Conservation (phyloP, 2,329 filamentous ascomycete species). For the Neonectria hederae region DNA sequence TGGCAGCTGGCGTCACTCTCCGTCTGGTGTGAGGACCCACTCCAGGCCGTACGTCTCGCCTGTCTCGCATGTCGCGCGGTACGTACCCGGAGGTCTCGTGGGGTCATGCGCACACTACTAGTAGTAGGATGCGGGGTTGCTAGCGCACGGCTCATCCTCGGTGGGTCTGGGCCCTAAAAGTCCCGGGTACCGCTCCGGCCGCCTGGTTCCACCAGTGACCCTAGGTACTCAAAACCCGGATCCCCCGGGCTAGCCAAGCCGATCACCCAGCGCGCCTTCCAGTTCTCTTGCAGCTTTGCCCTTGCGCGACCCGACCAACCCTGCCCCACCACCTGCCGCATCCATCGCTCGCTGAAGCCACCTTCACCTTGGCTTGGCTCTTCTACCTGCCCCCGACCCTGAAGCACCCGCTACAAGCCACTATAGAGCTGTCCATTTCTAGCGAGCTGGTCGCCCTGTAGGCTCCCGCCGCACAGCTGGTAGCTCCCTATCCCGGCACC, state of each 20-base stretch:
- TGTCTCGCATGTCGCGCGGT: slow-evolving; percentile 22
- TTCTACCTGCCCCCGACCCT: slow-evolving; percentile 1
- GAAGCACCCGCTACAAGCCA: slow-evolving; percentile 14
- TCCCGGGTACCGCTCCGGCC: slow-evolving; percentile 24
- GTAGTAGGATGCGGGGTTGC: slow-evolving; percentile 33
- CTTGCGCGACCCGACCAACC: too few relatives aligned
- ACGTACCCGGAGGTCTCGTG: slow-evolving; percentile 29
- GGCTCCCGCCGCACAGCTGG: background rate
- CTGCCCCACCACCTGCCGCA: slow-evolving; percentile 19
- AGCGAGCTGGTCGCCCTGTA: slow-evolving; percentile 2
- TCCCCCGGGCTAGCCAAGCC: slow-evolving; percentile 22
- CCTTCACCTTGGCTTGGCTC: background rate
- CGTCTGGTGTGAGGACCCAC: slow-evolving; percentile 37
- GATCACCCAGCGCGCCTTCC: slow-evolving; percentile 17
- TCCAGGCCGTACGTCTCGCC: slow-evolving; percentile 28
- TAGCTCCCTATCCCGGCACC: background rate
- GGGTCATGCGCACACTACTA: slow-evolving; percentile 37
- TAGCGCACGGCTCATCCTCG: slow-evolving; percentile 29
- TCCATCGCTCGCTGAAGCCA: slow-evolving; percentile 9
- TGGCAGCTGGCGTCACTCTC: slow-evolving; percentile 28
- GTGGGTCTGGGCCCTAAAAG: slow-evolving; percentile 23
- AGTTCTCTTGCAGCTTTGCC: background rate
- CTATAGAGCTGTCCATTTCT: slow-evolving; percentile 7
- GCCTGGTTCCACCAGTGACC: slow-evolving; percentile 7
- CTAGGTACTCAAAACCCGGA: slow-evolving; percentile 28